A percentile compares a stretch with the other conserved stretches of the same genome.
Evolutionary conservation across 2,329 filamentous ascomycete genomes (phyloP).

Genomic region (Aureobasidium subglaciale): DNA sequence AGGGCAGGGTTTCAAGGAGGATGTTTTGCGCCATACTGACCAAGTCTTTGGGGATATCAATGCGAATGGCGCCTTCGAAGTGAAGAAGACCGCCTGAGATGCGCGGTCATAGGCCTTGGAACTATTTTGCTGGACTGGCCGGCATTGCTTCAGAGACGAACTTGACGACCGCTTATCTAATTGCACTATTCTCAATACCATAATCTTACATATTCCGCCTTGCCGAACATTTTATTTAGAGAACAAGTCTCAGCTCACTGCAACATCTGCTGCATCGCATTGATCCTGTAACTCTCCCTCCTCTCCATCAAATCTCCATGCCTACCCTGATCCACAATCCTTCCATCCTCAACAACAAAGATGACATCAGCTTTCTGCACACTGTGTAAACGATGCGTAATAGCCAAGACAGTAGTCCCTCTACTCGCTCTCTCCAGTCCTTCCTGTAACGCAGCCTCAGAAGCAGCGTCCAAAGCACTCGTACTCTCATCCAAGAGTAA

Average conservation of each 20-base stretch:
- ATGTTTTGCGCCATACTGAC: not conserved
- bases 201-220: too few species aligned
- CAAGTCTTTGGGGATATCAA: not conserved
- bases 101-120: too few species aligned
- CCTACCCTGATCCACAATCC: not conserved
- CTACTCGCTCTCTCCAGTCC: not conserved
- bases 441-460: not conserved
- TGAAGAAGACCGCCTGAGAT: too few species aligned
- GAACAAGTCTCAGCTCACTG: too few species aligned
- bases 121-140: too few species aligned
- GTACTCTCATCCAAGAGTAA: conserved; percentile 38
- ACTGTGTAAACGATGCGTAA: not conserved
- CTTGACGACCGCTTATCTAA: too few species aligned
- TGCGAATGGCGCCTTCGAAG: not conserved
- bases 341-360: not conserved
- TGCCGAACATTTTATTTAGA: too few species aligned
- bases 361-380: not conserved
- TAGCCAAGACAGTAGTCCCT: not conserved
- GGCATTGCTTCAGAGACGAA: too few species aligned
- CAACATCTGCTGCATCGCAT: not conserved
- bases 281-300: not conserved
- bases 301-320: not conserved
- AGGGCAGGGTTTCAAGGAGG: not conserved
- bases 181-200: too few species aligned
- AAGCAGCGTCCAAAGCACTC: conserved; percentile 30